Conservation (phyloP, 2,329 filamentous ascomycete species). For the Alternaria sp. region DNA sequence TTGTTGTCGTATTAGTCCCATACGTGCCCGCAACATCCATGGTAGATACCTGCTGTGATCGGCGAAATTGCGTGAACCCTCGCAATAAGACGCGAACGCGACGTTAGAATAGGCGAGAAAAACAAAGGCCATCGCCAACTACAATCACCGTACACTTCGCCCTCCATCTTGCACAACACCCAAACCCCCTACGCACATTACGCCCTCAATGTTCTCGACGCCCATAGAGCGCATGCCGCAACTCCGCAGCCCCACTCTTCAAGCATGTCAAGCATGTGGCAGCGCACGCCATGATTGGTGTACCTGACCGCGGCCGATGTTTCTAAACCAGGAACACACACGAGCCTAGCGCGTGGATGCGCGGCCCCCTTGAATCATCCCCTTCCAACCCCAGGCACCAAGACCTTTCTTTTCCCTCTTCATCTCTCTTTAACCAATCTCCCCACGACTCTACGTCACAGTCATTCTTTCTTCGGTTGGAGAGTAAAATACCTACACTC, state of each 20-base stretch:
- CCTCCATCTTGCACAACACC: background rate
- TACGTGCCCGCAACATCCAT: background rate
- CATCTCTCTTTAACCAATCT: constrained; percentile 7
- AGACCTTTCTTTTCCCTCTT: constrained; percentile 15
- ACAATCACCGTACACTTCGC: background rate
- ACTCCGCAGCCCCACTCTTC: constrained; percentile 19
- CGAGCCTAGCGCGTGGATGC: constrained; percentile 26
- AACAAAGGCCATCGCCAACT: background rate
- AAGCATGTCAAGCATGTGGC: constrained; percentile 7
- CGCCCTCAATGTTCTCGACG: background rate
- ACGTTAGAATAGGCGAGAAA: background rate
- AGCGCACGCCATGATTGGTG: constrained; percentile 19
- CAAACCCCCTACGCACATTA: background rate
- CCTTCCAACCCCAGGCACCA: constrained; percentile 12
- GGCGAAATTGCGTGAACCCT: background rate
- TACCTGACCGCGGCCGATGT: constrained; percentile 14
- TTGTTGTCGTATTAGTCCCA: background rate
- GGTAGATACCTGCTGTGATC: background rate
- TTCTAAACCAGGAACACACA: constrained; percentile 5
- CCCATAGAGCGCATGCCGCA: background rate
- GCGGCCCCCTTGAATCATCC: constrained; percentile 27
- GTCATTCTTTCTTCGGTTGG: constrained; percentile 29
- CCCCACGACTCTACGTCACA: constrained; percentile 27
- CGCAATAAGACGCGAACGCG: background rate
- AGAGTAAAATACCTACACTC: constrained; percentile 17